Evolutionary conservation across 345 rosid genomes (phyloP), one percentile per base, ranked within the genome.

Genomic region (Moricandia moricandioides): DNA sequence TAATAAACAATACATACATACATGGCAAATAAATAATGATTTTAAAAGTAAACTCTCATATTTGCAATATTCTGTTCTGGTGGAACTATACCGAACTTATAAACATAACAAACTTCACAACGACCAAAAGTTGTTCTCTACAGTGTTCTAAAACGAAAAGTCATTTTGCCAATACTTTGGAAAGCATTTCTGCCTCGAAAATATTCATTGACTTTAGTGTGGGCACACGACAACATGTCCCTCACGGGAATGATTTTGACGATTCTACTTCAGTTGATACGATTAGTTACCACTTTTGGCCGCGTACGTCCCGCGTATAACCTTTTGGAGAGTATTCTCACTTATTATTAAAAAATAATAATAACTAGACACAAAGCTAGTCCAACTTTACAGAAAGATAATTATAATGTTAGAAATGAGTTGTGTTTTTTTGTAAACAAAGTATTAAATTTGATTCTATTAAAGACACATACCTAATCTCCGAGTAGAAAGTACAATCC

Each of bases 261-360:
- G 70, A 69, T 62, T 69, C 65, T 63, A 69, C 37, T 62, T 54
- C 65, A 69, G 1, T 62, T 76, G 70, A 76, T 63, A 63, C 70
- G 57, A 17, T 69, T 21, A 21, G 24, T 21, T 26, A 62, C 74
- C 63, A 69, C 57, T 69, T 59, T 76, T 62, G 9, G 65, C 57
- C 70, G 80, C 70, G 70, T 77, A 70, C 65, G 47, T 70, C 27
- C 75, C 71, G 75, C 70, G 80, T 76, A 21, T 21, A 62, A 17
- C 14, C 4, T 54, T 62, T 52, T n/a, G 13, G 43, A 62, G 6
- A 21, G 14, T 75, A 27, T 68, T 68, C 43, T 27, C 68, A 7
- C 6, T 17, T 30, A 4, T 49, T 67, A n/a, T n/a, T 29, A 17
- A 67, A 21, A 47, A 47, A n/a, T n/a, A 6, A 30, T 31, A 47